Conservation (phyloP, 164 flowering plant genomes). For the Kingdonia uniflora region DNA sequence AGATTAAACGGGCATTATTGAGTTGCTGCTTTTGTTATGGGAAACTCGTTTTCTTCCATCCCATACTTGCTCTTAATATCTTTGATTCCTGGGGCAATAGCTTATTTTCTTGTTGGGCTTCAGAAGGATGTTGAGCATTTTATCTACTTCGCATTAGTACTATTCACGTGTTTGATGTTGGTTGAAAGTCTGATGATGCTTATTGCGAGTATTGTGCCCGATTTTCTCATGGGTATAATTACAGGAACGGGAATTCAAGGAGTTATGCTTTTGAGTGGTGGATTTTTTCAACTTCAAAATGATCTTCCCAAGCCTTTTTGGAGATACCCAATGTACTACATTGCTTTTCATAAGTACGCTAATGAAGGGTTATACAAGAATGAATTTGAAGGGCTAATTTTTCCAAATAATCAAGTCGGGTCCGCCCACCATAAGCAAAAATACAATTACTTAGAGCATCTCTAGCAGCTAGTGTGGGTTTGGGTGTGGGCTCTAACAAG, state of each 20-base stretch:
- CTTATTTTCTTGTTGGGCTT: slow-evolving; percentile 37
- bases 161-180: slow-evolving; percentile 29
- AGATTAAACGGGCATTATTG: slow-evolving; percentile 62
- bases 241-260: slow-evolving; percentile 58
- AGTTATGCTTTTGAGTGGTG: slow-evolving; percentile 36
- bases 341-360: slow-evolving; percentile 40
- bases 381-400: slow-evolving; percentile 29
- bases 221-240: slow-evolving; percentile 51
- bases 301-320: slow-evolving; percentile 50
- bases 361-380: slow-evolving; percentile 40
- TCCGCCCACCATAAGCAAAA: slow-evolving; percentile 17
- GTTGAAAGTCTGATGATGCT: slow-evolving; percentile 64
- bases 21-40: slow-evolving; percentile 32
- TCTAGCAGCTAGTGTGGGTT: too few species aligned
- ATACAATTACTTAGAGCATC: slow-evolving; percentile 19
- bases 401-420: slow-evolving; percentile 14
- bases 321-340: slow-evolving; percentile 49
- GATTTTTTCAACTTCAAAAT: slow-evolving; percentile 39
- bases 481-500: too few species aligned
- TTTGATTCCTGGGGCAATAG: slow-evolving; percentile 37
- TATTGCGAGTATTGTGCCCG: slow-evolving; percentile 50
- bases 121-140: slow-evolving; percentile 27
- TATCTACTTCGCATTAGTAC: slow-evolving; percentile 24
- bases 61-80: slow-evolving; percentile 43
- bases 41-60: slow-evolving; percentile 45